Conservation (phyloP, 441 rosid genomes). For the Gossypium gossypioides region DNA sequence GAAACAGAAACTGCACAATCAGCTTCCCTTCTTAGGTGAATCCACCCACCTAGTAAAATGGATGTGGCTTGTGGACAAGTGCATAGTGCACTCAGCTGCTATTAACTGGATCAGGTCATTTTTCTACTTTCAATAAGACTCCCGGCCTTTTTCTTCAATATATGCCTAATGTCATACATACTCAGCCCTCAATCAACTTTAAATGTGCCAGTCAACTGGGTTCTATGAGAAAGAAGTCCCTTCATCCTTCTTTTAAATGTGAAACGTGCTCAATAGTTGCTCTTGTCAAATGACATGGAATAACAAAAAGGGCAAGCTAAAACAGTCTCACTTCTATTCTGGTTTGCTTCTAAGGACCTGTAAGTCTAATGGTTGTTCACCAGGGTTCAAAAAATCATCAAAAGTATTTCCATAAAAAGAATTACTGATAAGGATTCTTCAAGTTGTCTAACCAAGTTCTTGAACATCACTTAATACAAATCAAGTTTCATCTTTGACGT, state of each 20-base stretch:
- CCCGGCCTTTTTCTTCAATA: neutral
- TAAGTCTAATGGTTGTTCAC: neutral
- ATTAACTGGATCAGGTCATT: neutral
- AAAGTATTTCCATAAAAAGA: neutral
- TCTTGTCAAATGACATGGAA: neutral
- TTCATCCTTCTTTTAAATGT: neutral
- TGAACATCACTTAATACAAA: neutral
- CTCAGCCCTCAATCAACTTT: neutral
- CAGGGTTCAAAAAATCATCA: neutral
- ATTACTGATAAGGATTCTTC: neutral
- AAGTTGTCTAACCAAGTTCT: neutral
- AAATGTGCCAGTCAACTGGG: neutral
- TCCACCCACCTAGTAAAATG: neutral
- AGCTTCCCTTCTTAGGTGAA: neutral
- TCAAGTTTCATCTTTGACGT: neutral
- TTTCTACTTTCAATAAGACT: neutral
- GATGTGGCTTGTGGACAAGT: neutral
- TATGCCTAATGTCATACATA: neutral
- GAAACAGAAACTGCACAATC: neutral
- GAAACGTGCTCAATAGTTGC: neutral
- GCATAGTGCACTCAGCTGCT: neutral
- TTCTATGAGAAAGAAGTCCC: neutral
- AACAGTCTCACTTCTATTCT: neutral
- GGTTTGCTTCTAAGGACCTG: neutral
- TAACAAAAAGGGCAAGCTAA: neutral